A percentile compares a stretch with the other conserved stretches of the same genome.
phyloP scores from a whole-genome alignment of 306 rosid species.

The Trifolium subterraneum region DNA sequence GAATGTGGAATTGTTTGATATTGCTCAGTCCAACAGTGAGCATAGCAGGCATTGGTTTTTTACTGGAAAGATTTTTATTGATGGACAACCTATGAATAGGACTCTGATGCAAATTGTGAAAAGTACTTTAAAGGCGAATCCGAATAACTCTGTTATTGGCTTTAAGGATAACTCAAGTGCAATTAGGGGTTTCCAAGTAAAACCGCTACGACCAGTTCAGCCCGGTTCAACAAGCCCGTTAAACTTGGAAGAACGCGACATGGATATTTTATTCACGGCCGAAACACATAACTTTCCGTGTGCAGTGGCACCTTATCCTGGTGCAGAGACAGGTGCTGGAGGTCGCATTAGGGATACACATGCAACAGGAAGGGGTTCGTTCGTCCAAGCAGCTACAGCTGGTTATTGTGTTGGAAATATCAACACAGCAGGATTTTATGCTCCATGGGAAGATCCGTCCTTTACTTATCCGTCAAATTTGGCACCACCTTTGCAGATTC shows the following conservation, averaged over 20 bases:
- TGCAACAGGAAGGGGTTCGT: constrained; percentile 93
- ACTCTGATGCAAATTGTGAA: constrained; percentile 96
- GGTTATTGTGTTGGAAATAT: constrained; percentile 98
- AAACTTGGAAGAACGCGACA: constrained; percentile 43
- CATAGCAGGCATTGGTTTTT: constrained; percentile 98
- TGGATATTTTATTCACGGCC: constrained; percentile 86
- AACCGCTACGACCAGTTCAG: constrained; percentile 67
- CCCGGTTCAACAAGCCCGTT: constrained; percentile 76
- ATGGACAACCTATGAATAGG: constrained; percentile 67
- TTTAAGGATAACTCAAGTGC: constrained; percentile 98
- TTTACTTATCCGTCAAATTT: constrained; percentile 83
- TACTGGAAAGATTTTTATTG: constrained; percentile 74
- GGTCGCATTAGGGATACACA: constrained; percentile 97
- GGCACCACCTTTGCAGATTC: constrained; percentile 87
- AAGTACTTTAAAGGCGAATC: constrained; percentile 81
- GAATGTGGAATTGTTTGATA: constrained; percentile 85
- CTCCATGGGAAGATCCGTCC: constrained; percentile 94
- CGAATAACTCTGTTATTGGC: constrained; percentile 84
- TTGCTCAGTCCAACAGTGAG: constrained; percentile 93
- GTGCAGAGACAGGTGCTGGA: constrained; percentile 95
- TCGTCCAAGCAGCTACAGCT: constrained; percentile 86
- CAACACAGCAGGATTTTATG: constrained; percentile 64
- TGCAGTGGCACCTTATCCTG: constrained; percentile 97
- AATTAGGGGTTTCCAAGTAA: constrained; percentile 74
- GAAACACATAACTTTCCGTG: constrained; percentile 98